Conservation (phyloP, 306 rosid genomes). For the Geum urbanum region DNA sequence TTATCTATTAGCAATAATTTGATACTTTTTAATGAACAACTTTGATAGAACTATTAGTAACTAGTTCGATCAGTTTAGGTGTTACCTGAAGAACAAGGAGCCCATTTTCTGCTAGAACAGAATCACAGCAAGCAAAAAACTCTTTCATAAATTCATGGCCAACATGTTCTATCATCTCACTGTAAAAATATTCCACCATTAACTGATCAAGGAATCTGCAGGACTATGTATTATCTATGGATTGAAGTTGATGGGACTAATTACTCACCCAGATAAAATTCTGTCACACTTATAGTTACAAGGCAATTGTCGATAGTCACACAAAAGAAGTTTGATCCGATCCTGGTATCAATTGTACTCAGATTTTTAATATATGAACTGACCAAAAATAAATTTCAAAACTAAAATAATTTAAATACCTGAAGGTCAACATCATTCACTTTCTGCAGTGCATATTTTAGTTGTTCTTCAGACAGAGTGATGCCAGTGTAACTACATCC, state of each 20-base stretch:
- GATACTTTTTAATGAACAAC: too few relatives aligned
- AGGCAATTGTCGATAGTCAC: slow-evolving; percentile 79
- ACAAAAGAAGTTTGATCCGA: slow-evolving; percentile 58
- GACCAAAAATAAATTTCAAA: background rate
- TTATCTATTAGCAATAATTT: slow-evolving; percentile 17
- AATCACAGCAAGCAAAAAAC: slow-evolving; percentile 73
- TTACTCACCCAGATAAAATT: slow-evolving; percentile 72
- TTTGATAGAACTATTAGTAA: too few relatives aligned
- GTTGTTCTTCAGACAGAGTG: slow-evolving; percentile 71
- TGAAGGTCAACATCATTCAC: slow-evolving; percentile 71
- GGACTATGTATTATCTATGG: background rate
- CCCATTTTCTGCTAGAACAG: slow-evolving; percentile 63
- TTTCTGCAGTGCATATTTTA: slow-evolving; percentile 59
- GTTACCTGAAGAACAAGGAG: too few relatives aligned
- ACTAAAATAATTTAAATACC: slow-evolving; percentile 45
- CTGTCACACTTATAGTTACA: slow-evolving; percentile 50
- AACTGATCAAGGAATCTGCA: background rate
- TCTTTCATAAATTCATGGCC: slow-evolving; percentile 82
- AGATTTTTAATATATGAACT: background rate
- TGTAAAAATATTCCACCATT: slow-evolving; percentile 36
- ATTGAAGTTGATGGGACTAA: background rate
- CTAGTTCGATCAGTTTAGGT: too few relatives aligned
- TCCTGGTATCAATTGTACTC: slow-evolving; percentile 38
- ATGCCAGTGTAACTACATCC: slow-evolving; percentile 85
- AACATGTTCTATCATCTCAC: slow-evolving; percentile 81